phyloP scores from a whole-genome alignment of 306 rosid genomes.

The Lotus japonicus region DNA sequence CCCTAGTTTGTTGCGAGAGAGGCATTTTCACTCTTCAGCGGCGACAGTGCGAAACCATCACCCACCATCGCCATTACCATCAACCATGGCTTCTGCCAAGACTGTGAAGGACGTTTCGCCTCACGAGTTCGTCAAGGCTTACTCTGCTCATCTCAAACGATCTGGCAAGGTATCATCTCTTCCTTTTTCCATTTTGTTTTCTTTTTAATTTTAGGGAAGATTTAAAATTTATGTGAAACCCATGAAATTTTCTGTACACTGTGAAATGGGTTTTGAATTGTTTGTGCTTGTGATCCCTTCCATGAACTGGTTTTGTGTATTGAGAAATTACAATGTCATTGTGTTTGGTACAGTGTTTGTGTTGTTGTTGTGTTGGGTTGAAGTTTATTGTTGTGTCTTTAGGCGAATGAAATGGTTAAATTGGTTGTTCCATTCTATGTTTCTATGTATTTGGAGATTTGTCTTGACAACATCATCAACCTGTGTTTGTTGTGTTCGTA shows the following conservation, averaged over 20 bases:
- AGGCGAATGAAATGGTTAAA: too few relatives aligned
- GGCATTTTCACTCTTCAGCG: neutral
- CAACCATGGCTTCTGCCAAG: constrained; percentile 22
- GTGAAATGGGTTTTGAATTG: neutral
- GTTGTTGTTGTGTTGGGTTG: neutral
- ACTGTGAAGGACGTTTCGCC: constrained; percentile 33
- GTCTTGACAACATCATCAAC: neutral
- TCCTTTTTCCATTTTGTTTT: neutral
- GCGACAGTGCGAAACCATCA: neutral
- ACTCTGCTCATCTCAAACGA: constrained; percentile 26
- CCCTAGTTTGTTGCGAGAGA: neutral
- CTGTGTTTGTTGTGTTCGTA: neutral
- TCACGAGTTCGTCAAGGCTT: constrained; percentile 31
- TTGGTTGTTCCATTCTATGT: neutral
- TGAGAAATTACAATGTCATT: neutral
- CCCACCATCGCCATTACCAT: neutral
- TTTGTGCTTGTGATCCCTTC: neutral
- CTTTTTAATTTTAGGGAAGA: neutral
- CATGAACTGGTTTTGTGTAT: neutral
- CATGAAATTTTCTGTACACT: neutral
- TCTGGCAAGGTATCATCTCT: constrained; percentile 23
- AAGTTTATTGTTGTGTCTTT: too few relatives aligned
- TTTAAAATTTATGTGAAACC: neutral
- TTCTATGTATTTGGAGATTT: neutral
- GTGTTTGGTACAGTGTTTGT: neutral